Evolutionary conservation across 148 eudicot species (phyloP).

Genomic region (Nyssa sinensis): DNA sequence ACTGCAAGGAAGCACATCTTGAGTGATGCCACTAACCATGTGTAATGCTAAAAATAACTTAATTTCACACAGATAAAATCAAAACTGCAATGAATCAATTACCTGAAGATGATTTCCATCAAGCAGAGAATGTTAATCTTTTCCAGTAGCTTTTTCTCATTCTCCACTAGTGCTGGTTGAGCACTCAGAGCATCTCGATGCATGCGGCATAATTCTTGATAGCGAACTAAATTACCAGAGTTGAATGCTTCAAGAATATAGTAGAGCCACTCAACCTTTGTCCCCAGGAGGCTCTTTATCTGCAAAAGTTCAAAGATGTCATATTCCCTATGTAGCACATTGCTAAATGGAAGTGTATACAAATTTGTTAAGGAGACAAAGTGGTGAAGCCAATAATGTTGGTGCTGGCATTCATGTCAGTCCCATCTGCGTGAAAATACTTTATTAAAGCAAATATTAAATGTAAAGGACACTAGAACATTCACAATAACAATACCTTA

Average conservation of each 20-base stretch:
- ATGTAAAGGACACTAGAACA: too few species aligned
- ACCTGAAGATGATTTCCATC: slow-evolving; percentile 99
- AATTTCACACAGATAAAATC: neutral
- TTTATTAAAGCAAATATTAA: too few species aligned
- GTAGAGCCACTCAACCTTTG: slow-evolving; percentile 96
- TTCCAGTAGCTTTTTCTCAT: slow-evolving; percentile 82
- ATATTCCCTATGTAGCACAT: neutral
- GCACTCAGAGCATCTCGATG: slow-evolving; percentile 73
- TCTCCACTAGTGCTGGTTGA: slow-evolving; percentile 91
- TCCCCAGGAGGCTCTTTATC: slow-evolving; percentile 83
- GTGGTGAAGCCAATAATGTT: neutral
- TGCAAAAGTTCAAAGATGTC: slow-evolving; percentile 28
- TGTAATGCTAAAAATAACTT: neutral
- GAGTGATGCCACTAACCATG: neutral
- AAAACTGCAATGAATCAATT: neutral
- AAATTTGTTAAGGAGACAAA: neutral
- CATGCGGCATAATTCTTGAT: slow-evolving; percentile 81
- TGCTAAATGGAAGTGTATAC: neutral
- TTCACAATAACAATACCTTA: too few species aligned
- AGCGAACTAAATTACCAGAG: slow-evolving; percentile 76
- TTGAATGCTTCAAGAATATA: slow-evolving; percentile 88
- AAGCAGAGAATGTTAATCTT: slow-evolving; percentile 95
- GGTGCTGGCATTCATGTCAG: neutral
- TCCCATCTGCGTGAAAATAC: too few species aligned
- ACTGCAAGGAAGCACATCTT: slow-evolving; percentile 39